Evolutionary conservation across 2,329 filamentous ascomycete species (phyloP), one percentile per base, ranked within the genome.

Genomic region (Colletotrichum simmondsii): DNA sequence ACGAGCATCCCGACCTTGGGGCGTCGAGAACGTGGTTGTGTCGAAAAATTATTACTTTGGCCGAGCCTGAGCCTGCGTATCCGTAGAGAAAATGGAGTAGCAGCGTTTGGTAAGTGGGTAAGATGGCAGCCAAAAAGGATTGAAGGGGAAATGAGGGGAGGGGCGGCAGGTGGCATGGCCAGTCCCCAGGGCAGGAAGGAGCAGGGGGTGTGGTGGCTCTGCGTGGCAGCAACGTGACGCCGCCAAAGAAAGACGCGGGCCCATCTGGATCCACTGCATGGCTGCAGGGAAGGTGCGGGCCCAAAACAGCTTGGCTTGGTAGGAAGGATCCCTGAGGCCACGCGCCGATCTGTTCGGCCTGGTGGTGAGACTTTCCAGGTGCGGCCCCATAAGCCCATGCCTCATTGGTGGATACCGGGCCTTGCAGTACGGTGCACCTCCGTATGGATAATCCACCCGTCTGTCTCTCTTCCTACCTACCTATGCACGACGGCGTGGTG

Each of bases 181-280:
- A n/a, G 42, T 22, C 7, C 42, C 19, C 19, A 49, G 56, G 58
- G 52, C 32, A 14, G 42, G 28, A 57, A 71, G 58, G 28, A 66
- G 46, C 24, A 52, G 57, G 68, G 67, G 57, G 61, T 71, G 61
- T 67, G 67, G 68, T 62, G 11, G 12, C 32, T 42, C 57, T 68
- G 73, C 73, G 62, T 75, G 65, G 65, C 71, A 74, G 73, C 65
- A 74, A 74, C 73, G 73, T 75, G 73, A 75, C 71, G 71, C 62
- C 42, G 71, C 64, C 52, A 66, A 24, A 62, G 46, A 57, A 61
- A 26, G 65, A 46, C 56, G 70, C 49, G 14, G 64, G 22, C 24
- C 59, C 58, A 67, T 32, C 12, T 19, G 56, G 54, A 32, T 66
- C 70, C 74, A 73, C 65, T 68, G 72, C 74, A 58, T 75, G 74